Evolutionary conservation across 768 basidiomycete species (phyloP).

Genomic region (Holtermanniella nyarrowii): DNA sequence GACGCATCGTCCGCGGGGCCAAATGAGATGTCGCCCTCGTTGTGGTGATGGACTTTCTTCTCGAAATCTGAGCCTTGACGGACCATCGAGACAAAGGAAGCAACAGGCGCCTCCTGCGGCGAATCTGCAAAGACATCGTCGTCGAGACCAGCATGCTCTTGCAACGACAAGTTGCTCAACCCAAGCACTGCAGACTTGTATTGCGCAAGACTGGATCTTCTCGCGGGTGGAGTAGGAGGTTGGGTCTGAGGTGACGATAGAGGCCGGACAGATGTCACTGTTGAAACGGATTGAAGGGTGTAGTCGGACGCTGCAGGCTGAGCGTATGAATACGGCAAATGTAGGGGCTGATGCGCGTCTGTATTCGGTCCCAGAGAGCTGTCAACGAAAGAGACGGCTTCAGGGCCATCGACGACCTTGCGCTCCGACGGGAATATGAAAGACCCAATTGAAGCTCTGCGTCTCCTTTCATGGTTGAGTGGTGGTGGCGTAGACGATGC

Average conservation of each 20-base stretch:
- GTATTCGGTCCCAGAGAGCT: constrained; percentile 6
- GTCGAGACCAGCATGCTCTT: neutral
- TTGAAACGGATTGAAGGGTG: constrained; percentile 26
- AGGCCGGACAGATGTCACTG: constrained; percentile 16
- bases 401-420: neutral
- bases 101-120: constrained; percentile 15
- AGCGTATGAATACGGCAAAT: constrained; percentile 21
- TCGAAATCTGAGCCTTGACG: constrained; percentile 1
- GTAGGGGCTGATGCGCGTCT: constrained; percentile 3
- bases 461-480: neutral
- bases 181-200: constrained; percentile 3
- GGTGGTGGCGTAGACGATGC: neutral
- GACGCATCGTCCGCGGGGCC: constrained; percentile 18
- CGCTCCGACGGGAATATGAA: neutral
- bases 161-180: constrained; percentile 1
- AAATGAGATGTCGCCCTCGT: constrained; percentile 4
- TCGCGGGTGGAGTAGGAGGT: constrained; percentile 3
- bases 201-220: constrained; percentile 9
- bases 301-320: constrained; percentile 17
- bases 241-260: constrained; percentile 16
- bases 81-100: neutral
- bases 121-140: too few relatives aligned
- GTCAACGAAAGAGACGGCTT: neutral
- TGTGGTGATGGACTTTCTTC: constrained; percentile 2
- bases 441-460: neutral